phyloP scores from a whole-genome alignment of 2,329 filamentous ascomycete species.

The Amauroascus niger region DNA sequence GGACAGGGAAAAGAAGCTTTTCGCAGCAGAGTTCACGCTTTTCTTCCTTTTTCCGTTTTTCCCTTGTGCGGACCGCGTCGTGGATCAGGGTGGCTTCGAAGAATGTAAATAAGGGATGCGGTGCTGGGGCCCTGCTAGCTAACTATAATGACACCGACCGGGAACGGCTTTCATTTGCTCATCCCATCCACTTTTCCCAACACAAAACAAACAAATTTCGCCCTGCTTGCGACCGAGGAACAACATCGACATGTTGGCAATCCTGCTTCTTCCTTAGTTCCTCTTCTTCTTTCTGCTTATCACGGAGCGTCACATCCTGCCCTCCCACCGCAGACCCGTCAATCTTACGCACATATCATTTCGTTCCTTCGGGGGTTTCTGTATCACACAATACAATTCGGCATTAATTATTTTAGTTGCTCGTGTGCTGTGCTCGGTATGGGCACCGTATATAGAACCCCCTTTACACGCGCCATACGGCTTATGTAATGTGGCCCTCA shows the following conservation, averaged over 20 bases:
- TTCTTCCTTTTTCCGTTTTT: not conserved
- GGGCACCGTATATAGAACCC: no score
- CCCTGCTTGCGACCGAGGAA: no score
- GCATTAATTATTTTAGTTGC: no score
- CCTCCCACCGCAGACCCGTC: no score
- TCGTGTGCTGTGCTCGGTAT: not conserved
- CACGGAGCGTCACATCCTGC: slow-evolving; percentile 2
- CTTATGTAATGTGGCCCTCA: not conserved
- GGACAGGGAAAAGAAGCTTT: not conserved
- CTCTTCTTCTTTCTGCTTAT: not conserved
- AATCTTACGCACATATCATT: not conserved
- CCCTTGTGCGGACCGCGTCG: slow-evolving; percentile 3
- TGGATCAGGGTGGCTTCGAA: slow-evolving; percentile 2
- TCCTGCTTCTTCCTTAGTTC: no score
- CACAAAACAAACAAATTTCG: not conserved
- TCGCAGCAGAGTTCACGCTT: not conserved
- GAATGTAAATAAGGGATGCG: not conserved
- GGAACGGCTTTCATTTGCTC: slow-evolving; percentile 3
- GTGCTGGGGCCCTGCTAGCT: not conserved
- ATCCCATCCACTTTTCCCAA: not conserved
- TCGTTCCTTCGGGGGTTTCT: not conserved
- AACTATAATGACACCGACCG: not conserved
- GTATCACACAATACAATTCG: no score
- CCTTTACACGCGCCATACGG: not conserved
- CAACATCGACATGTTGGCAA: no score